Base-by-base conservation (phyloP, 2,329 filamentous ascomycete species). In the Venturia pyrina region DNA sequence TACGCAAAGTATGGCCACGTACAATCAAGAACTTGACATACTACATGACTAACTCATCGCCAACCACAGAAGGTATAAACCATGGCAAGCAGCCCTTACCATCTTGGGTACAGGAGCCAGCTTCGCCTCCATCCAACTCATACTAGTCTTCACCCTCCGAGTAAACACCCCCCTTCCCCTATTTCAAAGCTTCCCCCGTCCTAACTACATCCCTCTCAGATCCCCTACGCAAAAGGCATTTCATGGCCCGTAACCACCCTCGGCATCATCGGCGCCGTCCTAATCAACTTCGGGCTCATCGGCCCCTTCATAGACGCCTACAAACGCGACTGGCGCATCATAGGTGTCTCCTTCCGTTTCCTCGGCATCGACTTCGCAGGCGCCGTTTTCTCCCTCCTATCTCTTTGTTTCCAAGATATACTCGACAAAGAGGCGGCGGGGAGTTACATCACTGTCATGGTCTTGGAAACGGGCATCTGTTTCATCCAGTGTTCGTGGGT, bases 381-480 rank as follows among this genome's bases (percentile, higher is more conserved):
- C 1, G 86, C 85, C 0, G 79, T 88, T 66, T 87, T 88, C 72
- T 87, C 85, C 0, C 78, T 88, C 28, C 81, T 88, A 78, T 84
- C 85, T 1, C 73, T 87, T 11, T 85, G 82, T 57, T 84, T 82
- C 0, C 85, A 88, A 70, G 79, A 83, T 32, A 82, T 79, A 1
- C 87, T 88, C 69, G 86, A 88, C 70, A 75, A 85, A 5, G 75
- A 88, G 0, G 86, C 85, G 3, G 84, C 85, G 0, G 78, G 84
- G 1, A 72, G 86, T 67, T 88, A 88, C 70, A 83, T 86, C 63
- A 73, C 85, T 8, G 85, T 83, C 67, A 78, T 85, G 66, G 56
- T 81, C 3, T 78, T 88, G 15, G 86, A 88, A 71, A 73, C 80
- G 7, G 85, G 85, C 13, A 87, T 88, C 65, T 86, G 87, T 70